These are phyloP conservation scores for Tephrocybe sp. DNA, from an alignment of 768 basidiomycete genomes.

Conservation along the genomic window DNA sequence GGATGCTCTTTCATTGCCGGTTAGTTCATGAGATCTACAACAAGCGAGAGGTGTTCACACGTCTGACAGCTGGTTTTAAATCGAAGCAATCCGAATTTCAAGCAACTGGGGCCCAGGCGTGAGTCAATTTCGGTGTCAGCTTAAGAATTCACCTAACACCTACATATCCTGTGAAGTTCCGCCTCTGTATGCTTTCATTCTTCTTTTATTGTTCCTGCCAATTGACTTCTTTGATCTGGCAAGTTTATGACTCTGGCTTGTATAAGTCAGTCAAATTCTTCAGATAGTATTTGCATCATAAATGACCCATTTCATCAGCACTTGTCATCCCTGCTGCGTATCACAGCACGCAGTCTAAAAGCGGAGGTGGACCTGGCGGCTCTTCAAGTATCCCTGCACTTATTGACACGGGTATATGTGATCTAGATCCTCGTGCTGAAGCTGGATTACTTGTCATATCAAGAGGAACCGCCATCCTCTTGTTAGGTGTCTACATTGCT, in stretches of 20 bases:
- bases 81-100: slow-evolving; percentile 73
- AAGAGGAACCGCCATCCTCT: slow-evolving; percentile 75
- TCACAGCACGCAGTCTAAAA: slow-evolving; percentile 39
- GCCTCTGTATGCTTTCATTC: slow-evolving; percentile 38
- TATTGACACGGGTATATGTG: slow-evolving; percentile 8
- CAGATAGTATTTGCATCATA: background rate
- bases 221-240: slow-evolving; percentile 5
- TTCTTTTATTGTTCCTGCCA: background rate
- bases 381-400: background rate
- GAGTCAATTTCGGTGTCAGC: slow-evolving; percentile 25
- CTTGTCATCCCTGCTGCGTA: slow-evolving; percentile 93
- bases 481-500: slow-evolving; percentile 71
- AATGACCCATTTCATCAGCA: slow-evolving; percentile 35
- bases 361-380: slow-evolving; percentile 10
- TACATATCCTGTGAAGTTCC: slow-evolving; percentile 43
- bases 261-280: slow-evolving; percentile 57
- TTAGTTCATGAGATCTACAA: slow-evolving; percentile 24
- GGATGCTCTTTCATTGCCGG: slow-evolving; percentile 90
- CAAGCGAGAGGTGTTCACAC: background rate
- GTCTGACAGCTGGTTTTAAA: slow-evolving; percentile 58
- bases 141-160: slow-evolving; percentile 8
- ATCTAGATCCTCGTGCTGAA: slow-evolving; percentile 27
- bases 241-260: slow-evolving; percentile 85
- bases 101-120: slow-evolving; percentile 87
- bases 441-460: slow-evolving; percentile 72